These are phyloP conservation scores for Eucalyptus pauciflora DNA, from an alignment of 345 rosid species.

Conservation along the genomic window DNA sequence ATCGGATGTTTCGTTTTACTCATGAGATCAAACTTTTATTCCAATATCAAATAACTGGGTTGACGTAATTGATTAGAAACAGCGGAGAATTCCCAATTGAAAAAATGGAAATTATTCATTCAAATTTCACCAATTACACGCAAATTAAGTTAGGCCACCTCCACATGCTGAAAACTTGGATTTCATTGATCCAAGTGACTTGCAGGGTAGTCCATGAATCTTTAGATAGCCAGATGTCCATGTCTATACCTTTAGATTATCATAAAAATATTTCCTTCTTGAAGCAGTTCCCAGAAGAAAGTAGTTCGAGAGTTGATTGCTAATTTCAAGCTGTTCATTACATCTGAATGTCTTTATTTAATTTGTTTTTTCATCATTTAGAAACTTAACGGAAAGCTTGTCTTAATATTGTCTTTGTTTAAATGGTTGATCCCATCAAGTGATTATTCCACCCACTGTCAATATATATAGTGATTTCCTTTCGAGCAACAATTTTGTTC, in stretches of 20 bases:
- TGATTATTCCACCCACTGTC: background rate
- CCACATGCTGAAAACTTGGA: background rate
- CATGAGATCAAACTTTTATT: background rate
- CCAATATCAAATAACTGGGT: background rate
- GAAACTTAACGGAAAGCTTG: conserved; percentile 72
- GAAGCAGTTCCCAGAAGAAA: background rate
- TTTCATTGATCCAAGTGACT: background rate
- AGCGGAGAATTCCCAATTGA: background rate
- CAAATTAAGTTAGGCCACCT: background rate
- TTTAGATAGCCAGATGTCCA: background rate
- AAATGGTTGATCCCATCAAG: background rate
- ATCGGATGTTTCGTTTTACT: background rate
- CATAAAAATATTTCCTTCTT: background rate
- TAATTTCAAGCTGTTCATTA: too few species aligned
- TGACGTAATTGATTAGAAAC: background rate
- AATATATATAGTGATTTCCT: too few species aligned
- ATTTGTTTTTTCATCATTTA: conserved; percentile 4
- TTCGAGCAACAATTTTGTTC: background rate
- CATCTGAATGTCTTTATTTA: background rate
- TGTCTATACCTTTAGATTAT: background rate
- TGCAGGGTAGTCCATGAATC: background rate
- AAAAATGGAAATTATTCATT: background rate
- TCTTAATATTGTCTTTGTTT: background rate
- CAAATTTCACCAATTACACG: background rate
- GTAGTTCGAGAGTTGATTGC: background rate